These are phyloP conservation scores for Dactylis glomerata DNA, from an alignment of 176 grass and related monocot genomes.

Conservation along the genomic window DNA sequence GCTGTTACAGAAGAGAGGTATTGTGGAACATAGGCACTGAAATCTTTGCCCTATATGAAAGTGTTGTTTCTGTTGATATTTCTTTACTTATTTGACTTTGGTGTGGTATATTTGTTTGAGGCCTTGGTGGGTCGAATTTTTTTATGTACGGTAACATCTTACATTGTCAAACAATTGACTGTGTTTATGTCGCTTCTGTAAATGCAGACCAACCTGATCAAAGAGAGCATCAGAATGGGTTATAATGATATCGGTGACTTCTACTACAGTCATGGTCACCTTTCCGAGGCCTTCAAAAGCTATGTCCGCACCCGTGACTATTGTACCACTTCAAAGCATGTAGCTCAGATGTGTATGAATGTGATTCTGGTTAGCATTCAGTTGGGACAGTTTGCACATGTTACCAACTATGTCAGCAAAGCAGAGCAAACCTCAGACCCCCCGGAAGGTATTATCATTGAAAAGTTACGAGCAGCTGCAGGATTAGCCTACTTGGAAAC, in stretches of 20 bases:
- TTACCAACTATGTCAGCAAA: slow-evolving; percentile 89
- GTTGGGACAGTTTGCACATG: slow-evolving; percentile 80
- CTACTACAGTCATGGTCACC: slow-evolving; percentile 78
- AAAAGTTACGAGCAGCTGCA: slow-evolving; percentile 79
- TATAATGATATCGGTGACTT: slow-evolving; percentile 96
- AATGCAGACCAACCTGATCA: slow-evolving; percentile 90
- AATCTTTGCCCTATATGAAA: not conserved
- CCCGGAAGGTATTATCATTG: slow-evolving; percentile 40
- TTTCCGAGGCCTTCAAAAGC: slow-evolving; percentile 91
- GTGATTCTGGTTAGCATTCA: slow-evolving; percentile 94
- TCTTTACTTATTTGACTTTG: not conserved
- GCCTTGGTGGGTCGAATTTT: not conserved
- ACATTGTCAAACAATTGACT: not conserved
- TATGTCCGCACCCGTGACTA: slow-evolving; percentile 96
- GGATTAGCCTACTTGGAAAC: slow-evolving; percentile 78
- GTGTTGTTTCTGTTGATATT: not conserved
- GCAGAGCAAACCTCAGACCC: slow-evolving; percentile 79
- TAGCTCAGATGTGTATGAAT: slow-evolving; percentile 98
- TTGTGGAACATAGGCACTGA: not conserved
- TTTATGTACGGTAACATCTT: not conserved
- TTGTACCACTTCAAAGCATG: slow-evolving; percentile 97
- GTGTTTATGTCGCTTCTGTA: slow-evolving; percentile 15
- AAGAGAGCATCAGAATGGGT: slow-evolving; percentile 99
- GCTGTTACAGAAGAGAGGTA: not conserved
- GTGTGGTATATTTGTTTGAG: not conserved